Evolutionary conservation across 1,284 basidiomycete species (phyloP), one percentile per base, ranked within the genome.

Genomic region (Moesziomyces parantarcticus): DNA sequence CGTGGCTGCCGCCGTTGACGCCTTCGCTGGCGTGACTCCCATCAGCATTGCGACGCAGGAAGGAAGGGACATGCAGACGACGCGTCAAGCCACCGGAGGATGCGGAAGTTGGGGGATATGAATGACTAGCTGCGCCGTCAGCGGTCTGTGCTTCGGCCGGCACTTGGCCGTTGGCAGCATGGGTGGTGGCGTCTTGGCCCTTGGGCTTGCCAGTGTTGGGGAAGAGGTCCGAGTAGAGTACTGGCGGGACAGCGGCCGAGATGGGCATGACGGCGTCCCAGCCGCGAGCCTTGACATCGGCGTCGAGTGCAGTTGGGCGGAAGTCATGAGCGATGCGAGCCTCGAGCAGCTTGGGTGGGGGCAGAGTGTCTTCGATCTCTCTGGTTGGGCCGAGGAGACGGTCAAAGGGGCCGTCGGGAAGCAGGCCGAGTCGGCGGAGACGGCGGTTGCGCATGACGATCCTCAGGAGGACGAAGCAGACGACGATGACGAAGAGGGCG

Each of bases 401-500:
- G 41, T 70, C 78, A 14, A 75, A 65, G 14, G 65, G 65, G 8
- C 66, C 68, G 10, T 77, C 77, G 9, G 75, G 77, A 20, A 74
- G 57, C 20, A 80, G 50, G 9, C 78, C 78, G n/a, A 79, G 53
- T 7, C 76, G 68, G 20, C 78, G 60, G 2, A 80, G 65, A 26
- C 78, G 63, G 21, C 78, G 72, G 42, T 80, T 80, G 48, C 78
- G 62, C 56, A 80, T 57, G 53, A 79, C 76, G 54, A 80, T 79
- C 49, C 78, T 62, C 34, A 80, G 44, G 11, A 80, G 77, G 36
- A 80, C 77, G 43, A 80, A 80, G 51, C 77, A 75, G 50, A 80
- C 77, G 22, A 80, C 77, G 29, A 80, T 58, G 50, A 80, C 70
- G 44, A 80, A 80, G 22, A 80, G 74, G n/a, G 78, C 78, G 59